Evolutionary conservation across 306 rosid species (phyloP), one percentile per base, ranked within the genome.

Genomic region (Quercus glauca): DNA sequence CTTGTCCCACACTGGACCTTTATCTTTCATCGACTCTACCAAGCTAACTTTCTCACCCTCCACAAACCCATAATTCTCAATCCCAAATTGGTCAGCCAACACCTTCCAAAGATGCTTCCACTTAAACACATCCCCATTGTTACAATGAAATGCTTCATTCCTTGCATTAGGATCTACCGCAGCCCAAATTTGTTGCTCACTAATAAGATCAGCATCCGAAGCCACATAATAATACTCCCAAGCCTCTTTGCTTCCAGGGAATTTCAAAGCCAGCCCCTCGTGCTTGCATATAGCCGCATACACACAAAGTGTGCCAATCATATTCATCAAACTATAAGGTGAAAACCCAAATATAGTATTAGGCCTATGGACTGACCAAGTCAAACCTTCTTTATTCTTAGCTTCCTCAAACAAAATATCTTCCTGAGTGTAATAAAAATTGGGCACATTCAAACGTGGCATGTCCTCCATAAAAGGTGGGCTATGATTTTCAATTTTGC

Each of bases 91-190:
- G 77, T 89, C 94, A 0, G 93, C 93, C 89, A 92, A 58, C 78
- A 78, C 91, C 78, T 83, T 89, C 94, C 94, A 90, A 17, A 92
- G 25, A 1, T 86, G 86, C 71, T 92, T 90, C 94, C 97, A 90
- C 78, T 60, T 92, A 55, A 83, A 92, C 3, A 92, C 89, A 53
- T 90, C 93, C 12, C 93, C 93, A 3, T 90, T 90, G 73, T 70
- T 88, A 60, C 84, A 79, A 37, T 92, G 90, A 29, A 92, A 92
- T 0, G 90, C 94, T 31, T 90, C 94, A 57, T 92, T 90, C 71
- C 74, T 61, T 0, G 93, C 94, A 56, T 88, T 79, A 1, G 97
- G 92, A 43, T 92, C 97, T 69, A 90, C 94, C 76, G 88, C 85
- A 0, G 92, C 92, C 97, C 94, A 90, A 13, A 33, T 33, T 33